These are phyloP conservation scores for Diaporthe sp. DNA, from an alignment of 2,329 filamentous ascomycete genomes.

Conservation along the genomic window DNA sequence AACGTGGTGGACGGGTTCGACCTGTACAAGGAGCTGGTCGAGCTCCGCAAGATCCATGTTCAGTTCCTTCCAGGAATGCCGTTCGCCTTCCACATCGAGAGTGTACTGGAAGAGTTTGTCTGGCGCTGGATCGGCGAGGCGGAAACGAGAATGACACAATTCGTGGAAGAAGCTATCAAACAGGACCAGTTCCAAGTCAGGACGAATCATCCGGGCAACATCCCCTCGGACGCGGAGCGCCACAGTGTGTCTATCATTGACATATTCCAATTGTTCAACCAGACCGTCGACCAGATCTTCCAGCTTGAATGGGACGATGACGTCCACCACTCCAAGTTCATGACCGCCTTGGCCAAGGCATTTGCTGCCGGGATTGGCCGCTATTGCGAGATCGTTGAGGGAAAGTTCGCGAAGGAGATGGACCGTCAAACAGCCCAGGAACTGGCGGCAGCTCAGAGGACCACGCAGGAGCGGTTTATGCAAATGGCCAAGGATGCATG, in stretches of 20 bases:
- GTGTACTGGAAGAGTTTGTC: constrained; percentile 89
- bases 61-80: constrained; percentile 79
- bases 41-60: constrained; percentile 85
- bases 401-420: constrained; percentile 91
- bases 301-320: constrained; percentile 94
- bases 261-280: constrained; percentile 93
- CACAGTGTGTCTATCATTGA: constrained; percentile 96
- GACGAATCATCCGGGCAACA: constrained; percentile 71
- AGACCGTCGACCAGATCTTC: constrained; percentile 89
- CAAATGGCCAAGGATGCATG: constrained; percentile 94
- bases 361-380: constrained; percentile 86
- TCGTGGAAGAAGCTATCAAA: constrained; percentile 91
- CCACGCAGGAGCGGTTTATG: constrained; percentile 92
- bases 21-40: constrained; percentile 88
- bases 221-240: constrained; percentile 82
- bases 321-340: constrained; percentile 94
- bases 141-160: constrained; percentile 82
- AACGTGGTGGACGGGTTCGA: constrained; percentile 94
- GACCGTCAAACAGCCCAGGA: constrained; percentile 91
- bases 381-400: constrained; percentile 93
- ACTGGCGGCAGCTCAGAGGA: constrained; percentile 81
- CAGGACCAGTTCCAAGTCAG: constrained; percentile 89
- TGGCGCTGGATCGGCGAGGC: constrained; percentile 94
- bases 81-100: constrained; percentile 91
- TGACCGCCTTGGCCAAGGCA: constrained; percentile 90